Conservation (phyloP, 306 rosid species). For the Notholithocarpus densiflorus region DNA sequence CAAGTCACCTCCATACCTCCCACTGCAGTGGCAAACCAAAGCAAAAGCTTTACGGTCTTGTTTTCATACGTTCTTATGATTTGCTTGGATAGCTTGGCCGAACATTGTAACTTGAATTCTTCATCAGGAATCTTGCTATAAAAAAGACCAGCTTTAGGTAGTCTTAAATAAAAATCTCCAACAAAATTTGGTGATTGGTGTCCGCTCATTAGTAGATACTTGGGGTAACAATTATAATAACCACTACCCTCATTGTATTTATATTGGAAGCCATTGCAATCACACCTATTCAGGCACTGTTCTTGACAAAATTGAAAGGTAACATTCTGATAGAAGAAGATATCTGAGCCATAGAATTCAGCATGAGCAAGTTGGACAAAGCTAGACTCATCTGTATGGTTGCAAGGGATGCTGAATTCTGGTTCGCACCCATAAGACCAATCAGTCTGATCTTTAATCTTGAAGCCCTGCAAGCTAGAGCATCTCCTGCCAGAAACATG, state of each 20-base stretch:
- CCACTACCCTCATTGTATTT: background rate
- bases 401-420: constrained; percentile 31
- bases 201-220: constrained; percentile 24
- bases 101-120: constrained; percentile 7
- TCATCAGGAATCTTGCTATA: background rate
- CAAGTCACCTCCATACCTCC: constrained; percentile 31
- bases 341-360: constrained; percentile 54
- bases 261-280: constrained; percentile 51
- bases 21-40: constrained; percentile 19
- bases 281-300: constrained; percentile 35
- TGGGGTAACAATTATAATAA: constrained; percentile 40
- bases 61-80: constrained; percentile 9
- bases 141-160: constrained; percentile 9
- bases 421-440: constrained; percentile 56
- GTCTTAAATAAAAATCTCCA: constrained; percentile 25
- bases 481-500: constrained; percentile 40
- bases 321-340: background rate
- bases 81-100: background rate
- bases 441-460: constrained; percentile 28
- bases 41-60: constrained; percentile 6
- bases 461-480: constrained; percentile 45
- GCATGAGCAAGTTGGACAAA: constrained; percentile 30
- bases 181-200: constrained; percentile 8
- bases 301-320: constrained; percentile 35
- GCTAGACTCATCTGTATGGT: background rate